Conservation (phyloP, 2,329 filamentous ascomycete species). For the Byssoonygena ceratinophila region DNA sequence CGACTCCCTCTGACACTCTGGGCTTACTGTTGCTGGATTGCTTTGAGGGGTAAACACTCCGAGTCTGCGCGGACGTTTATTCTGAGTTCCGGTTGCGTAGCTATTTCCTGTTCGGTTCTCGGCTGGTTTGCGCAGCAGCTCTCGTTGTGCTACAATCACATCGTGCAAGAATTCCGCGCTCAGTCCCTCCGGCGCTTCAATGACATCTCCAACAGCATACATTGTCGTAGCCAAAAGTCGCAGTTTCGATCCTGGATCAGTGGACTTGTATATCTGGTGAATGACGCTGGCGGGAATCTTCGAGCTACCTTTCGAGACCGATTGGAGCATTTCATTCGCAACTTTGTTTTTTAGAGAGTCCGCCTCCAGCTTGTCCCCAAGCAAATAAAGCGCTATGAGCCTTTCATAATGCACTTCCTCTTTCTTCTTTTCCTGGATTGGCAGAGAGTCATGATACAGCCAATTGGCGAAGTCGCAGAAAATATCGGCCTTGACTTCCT, state of each 20-base stretch:
- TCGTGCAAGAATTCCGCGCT: background rate
- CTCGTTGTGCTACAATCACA: background rate
- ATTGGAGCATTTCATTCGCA: background rate
- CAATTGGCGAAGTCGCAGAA: constrained; percentile 7
- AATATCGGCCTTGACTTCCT: background rate
- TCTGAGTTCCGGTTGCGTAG: background rate
- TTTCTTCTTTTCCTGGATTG: background rate
- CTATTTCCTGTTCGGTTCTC: background rate
- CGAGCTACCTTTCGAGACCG: background rate
- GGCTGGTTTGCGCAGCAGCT: background rate
- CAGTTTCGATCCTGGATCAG: background rate
- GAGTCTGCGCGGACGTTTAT: background rate
- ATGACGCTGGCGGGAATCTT: background rate
- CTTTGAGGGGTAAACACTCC: background rate
- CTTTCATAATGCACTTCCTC: background rate
- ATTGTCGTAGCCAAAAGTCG: background rate
- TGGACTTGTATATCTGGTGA: background rate
- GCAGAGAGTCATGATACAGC: constrained; percentile 5
- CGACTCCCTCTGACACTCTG: background rate
- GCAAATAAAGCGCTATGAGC: constrained; percentile 3
- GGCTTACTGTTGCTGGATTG: background rate
- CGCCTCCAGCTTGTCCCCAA: constrained; percentile 4
- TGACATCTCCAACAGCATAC: background rate
- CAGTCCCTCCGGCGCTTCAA: background rate
- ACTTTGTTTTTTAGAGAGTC: background rate